phyloP scores from a whole-genome alignment of 202 grass and related monocot genomes.

The Elaeis oleifera region DNA sequence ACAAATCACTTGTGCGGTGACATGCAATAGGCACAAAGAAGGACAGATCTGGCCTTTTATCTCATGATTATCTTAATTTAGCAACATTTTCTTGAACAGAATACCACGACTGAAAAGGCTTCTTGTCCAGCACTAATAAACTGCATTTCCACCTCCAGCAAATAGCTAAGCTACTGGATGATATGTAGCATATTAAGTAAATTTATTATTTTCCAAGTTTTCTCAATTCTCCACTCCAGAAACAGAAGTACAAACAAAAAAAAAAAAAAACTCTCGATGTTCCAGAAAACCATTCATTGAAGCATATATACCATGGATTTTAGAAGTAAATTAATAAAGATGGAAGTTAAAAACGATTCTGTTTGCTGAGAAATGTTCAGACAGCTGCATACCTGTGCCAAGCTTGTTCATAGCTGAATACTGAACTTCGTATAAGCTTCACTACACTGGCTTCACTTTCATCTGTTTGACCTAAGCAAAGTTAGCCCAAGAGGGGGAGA shows the following conservation, averaged over 20 bases:
- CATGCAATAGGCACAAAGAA: no score
- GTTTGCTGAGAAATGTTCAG: slow-evolving; percentile 3
- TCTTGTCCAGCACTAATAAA: no score
- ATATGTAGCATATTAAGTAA: no score
- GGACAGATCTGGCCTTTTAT: no score
- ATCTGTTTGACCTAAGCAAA: slow-evolving; percentile 37
- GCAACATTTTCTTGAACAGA: no score
- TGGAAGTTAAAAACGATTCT: neutral
- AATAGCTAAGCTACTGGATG: no score
- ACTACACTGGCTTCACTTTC: slow-evolving; percentile 41
- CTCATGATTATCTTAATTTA: no score
- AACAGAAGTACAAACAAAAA: slow-evolving; percentile 1
- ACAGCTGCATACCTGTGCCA: slow-evolving; percentile 67
- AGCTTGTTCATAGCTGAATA: slow-evolving; percentile 92
- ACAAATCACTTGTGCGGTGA: no score
- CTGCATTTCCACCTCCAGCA: no score
- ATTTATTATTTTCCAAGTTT: no score
- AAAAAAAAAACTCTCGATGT: neutral
- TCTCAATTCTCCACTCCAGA: neutral
- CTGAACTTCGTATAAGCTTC: slow-evolving; percentile 89
- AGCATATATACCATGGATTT: neutral
- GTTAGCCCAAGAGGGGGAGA: slow-evolving; percentile 8
- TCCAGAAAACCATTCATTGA: neutral
- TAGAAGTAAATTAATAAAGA: neutral
- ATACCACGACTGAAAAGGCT: no score